These are phyloP conservation scores for Amyloporia xantha DNA, from an alignment of 768 basidiomycete species.

Conservation along the genomic window DNA sequence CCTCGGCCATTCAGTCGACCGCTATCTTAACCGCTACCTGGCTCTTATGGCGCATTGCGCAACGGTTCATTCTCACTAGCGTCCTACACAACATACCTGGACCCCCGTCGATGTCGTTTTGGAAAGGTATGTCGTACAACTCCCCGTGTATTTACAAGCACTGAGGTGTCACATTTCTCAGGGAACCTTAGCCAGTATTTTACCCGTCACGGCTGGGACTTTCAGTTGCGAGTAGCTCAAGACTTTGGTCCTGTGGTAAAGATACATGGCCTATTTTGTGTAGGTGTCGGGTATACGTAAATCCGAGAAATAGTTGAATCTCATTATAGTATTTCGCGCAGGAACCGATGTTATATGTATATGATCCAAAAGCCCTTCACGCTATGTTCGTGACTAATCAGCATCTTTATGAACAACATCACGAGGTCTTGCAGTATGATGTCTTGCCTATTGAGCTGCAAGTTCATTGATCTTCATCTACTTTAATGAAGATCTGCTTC, in stretches of 20 bases:
- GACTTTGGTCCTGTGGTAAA: constrained; percentile 38
- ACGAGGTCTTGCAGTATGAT: constrained; percentile 3
- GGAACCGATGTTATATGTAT: constrained; percentile 32
- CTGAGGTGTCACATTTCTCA: neutral
- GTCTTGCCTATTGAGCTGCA: too few species aligned
- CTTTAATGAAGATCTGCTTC: neutral
- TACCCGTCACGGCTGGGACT: constrained; percentile 6
- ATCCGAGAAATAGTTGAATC: neutral
- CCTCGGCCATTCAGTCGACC: too few species aligned
- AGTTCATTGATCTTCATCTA: neutral
- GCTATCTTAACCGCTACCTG: too few species aligned
- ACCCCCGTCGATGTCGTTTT: constrained; percentile 8
- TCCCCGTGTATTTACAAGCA: neutral
- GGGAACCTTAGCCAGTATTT: constrained; percentile 11
- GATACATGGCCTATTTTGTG: constrained; percentile 42
- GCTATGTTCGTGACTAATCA: constrained; percentile 14
- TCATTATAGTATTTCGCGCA: constrained; percentile 11
- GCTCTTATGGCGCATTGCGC: too few species aligned
- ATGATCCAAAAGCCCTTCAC: constrained; percentile 14
- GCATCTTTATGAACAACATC: constrained; percentile 6
- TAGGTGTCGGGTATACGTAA: constrained; percentile 15
- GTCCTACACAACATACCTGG: constrained; percentile 13
- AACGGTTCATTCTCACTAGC: too few species aligned
- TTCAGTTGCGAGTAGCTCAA: constrained; percentile 8
- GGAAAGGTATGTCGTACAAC: constrained; percentile 9